A percentile compares a stretch with the other conserved stretches of the same genome.
Conservation (phyloP, 2,329 filamentous ascomycete species). For the Colletotrichum liaoningense region DNA sequence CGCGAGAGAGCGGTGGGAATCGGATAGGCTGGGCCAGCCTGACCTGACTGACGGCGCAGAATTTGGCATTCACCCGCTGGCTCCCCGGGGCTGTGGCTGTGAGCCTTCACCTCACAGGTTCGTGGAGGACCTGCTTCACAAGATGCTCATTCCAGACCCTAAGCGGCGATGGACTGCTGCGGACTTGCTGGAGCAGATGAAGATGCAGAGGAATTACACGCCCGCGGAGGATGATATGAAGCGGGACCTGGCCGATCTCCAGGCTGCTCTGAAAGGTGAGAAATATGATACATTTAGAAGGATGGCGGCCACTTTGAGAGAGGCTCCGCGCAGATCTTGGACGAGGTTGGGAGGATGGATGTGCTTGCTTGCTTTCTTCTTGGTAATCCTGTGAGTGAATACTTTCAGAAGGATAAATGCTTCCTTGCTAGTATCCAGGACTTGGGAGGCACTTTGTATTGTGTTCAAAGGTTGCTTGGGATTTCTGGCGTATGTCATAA, state of each 20-base stretch:
- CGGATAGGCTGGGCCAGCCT: neutral
- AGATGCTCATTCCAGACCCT: constrained; percentile 12
- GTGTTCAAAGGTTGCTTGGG: neutral
- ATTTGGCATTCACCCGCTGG: neutral
- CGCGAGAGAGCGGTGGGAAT: neutral
- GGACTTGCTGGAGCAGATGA: constrained; percentile 1
- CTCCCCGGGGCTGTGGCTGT: neutral
- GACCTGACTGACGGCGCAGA: neutral
- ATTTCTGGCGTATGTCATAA: neutral
- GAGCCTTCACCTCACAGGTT: neutral
- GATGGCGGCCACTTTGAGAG: neutral
- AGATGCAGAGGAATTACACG: neutral
- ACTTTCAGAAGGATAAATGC: neutral
- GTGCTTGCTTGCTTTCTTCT: neutral
- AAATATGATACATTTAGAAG: neutral
- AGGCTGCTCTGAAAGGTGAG: neutral
- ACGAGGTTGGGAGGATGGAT: neutral
- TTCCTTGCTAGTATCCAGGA: neutral
- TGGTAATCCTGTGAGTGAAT: neutral
- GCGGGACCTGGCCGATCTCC: neutral
- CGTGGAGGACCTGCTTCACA: neutral
- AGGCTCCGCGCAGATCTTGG: neutral
- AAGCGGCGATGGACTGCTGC: neutral
- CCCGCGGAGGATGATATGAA: neutral
- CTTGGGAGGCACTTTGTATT: neutral